These are phyloP conservation scores for Carnegiea gigantea DNA, from an alignment of 179 eudicot genomes.

Conservation along the genomic window DNA sequence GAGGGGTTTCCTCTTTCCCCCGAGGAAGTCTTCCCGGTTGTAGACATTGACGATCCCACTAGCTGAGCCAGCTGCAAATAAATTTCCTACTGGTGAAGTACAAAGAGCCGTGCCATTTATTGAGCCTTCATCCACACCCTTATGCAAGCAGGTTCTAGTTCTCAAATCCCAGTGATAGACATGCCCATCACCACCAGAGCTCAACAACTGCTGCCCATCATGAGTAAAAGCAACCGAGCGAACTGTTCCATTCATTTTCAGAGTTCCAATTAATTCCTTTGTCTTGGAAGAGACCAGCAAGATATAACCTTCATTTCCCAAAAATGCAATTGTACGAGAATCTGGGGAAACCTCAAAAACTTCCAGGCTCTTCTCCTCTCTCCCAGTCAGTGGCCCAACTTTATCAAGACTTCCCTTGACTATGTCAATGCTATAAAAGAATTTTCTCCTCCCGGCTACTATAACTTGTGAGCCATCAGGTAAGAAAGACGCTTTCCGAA, in stretches of 20 bases:
- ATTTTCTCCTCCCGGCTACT: slow-evolving; percentile 77
- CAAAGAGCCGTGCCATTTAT: slow-evolving; percentile 54
- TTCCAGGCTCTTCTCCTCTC: slow-evolving; percentile 93
- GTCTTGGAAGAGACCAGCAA: slow-evolving; percentile 78
- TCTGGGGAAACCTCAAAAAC: slow-evolving; percentile 85
- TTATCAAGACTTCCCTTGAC: slow-evolving; percentile 67
- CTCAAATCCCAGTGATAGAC: slow-evolving; percentile 89
- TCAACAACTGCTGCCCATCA: slow-evolving; percentile 40
- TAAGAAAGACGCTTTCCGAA: slow-evolving; percentile 62
- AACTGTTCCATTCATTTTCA: slow-evolving; percentile 88
- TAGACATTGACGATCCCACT: slow-evolving; percentile 83
- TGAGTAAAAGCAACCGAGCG: slow-evolving; percentile 68
- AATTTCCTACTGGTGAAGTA: slow-evolving; percentile 62
- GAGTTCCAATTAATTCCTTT: slow-evolving; percentile 77
- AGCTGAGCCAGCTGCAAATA: slow-evolving; percentile 81
- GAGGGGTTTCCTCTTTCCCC: slow-evolving; percentile 78
- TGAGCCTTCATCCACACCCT: slow-evolving; percentile 61
- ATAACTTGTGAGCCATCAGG: slow-evolving; percentile 91
- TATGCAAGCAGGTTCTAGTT: slow-evolving; percentile 75
- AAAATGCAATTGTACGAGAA: slow-evolving; percentile 79
- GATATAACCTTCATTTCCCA: slow-evolving; percentile 89
- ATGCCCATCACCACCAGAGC: slow-evolving; percentile 76
- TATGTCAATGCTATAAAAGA: slow-evolving; percentile 75
- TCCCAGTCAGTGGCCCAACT: slow-evolving; percentile 76
- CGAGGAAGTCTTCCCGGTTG: slow-evolving; percentile 68